Conservation (phyloP, 352 stramenopile species). For the Albugo candida region DNA sequence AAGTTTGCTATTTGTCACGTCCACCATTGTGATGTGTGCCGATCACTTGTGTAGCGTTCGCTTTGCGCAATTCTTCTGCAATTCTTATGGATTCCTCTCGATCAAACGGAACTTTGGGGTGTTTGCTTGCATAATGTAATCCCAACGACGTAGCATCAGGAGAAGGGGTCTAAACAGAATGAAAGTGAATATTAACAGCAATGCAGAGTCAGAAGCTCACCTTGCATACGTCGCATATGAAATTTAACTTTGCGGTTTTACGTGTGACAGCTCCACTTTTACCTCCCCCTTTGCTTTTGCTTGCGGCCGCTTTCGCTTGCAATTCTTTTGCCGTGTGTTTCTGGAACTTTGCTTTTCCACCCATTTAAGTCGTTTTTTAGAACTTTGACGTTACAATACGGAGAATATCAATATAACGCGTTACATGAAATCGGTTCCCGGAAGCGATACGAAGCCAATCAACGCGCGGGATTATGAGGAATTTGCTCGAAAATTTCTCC, state of each 20-base stretch:
- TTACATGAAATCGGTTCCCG: constrained; percentile 37
- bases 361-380: constrained; percentile 16
- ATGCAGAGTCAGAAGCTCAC: constrained; percentile 8
- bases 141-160: constrained; percentile 45
- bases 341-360: constrained; percentile 57
- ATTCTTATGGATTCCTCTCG: constrained; percentile 24
- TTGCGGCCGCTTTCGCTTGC: constrained; percentile 18
- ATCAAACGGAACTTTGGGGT: constrained; percentile 30
- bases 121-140: constrained; percentile 33
- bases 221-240: constrained; percentile 49
- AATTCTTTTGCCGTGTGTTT: constrained; percentile 59
- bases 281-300: constrained; percentile 35
- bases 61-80: constrained; percentile 25
- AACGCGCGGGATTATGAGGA: constrained; percentile 84
- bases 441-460: constrained; percentile 50
- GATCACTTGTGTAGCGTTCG: constrained; percentile 8
- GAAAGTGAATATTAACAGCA: neutral
- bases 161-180: constrained; percentile 18
- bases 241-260: constrained; percentile 31
- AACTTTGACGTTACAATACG: neutral
- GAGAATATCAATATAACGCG: neutral
- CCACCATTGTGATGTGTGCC: constrained; percentile 26
- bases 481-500: constrained; percentile 74
- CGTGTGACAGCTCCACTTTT: constrained; percentile 20
- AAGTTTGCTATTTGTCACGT: too few species aligned